These are phyloP conservation scores for Colletotrichum kahawae DNA, from an alignment of 2,329 filamentous ascomycete species.

Conservation along the genomic window DNA sequence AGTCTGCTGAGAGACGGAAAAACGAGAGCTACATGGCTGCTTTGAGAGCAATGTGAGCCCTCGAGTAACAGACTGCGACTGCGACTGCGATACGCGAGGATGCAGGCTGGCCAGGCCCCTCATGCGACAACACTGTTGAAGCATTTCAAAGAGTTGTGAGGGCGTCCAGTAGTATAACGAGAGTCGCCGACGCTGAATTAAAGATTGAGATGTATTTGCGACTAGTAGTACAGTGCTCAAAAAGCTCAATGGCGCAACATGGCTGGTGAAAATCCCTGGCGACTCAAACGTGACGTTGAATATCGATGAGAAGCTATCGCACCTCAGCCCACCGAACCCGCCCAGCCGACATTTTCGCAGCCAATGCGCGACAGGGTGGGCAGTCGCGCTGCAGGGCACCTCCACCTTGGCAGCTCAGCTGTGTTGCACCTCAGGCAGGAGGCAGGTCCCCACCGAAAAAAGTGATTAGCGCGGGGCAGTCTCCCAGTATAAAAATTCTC, in stretches of 20 bases:
- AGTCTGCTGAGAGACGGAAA: not conserved
- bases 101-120: conserved; percentile 8
- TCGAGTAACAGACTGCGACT: not conserved
- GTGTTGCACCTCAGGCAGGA: conserved; percentile 20
- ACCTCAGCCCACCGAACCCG: conserved; percentile 4
- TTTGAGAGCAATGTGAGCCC: not conserved
- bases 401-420: not conserved
- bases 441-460: conserved; percentile 29
- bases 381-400: not conserved
- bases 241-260: not conserved
- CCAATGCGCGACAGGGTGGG: not conserved
- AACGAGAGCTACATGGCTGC: not conserved
- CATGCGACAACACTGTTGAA: conserved; percentile 21
- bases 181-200: too few relatives aligned
- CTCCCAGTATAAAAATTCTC: conserved; percentile 40
- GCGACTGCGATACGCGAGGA: not conserved
- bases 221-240: not conserved
- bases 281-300: not conserved
- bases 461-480: conserved; percentile 22
- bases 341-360: not conserved
- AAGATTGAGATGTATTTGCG: not conserved
- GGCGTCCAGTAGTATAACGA: not conserved
- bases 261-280: not conserved
- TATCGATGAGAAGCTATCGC: conserved; percentile 3
- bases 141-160: not conserved